phyloP scores from a whole-genome alignment of 2,329 filamentous ascomycete genomes.

The Nigrospora osmanthi region DNA sequence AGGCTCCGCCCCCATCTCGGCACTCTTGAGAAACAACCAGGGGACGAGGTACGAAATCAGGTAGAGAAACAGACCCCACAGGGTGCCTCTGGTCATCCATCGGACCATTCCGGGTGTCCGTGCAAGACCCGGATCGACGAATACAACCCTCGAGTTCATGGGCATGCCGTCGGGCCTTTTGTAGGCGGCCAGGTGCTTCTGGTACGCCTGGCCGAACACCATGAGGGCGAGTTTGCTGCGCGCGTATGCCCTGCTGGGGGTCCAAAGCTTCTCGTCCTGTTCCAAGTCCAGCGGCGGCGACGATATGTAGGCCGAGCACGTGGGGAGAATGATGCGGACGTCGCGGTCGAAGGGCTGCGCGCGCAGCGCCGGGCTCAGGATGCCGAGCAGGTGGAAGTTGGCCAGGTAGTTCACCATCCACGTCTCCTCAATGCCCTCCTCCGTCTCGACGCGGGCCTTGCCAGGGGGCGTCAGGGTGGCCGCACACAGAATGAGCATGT shows the following conservation, averaged over 20 bases:
- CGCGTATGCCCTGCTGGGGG: constrained; percentile 51
- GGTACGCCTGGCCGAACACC: constrained; percentile 82
- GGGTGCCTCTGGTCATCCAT: constrained; percentile 77
- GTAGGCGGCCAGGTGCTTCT: constrained; percentile 83
- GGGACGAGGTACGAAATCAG: constrained; percentile 69
- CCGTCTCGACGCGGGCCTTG: constrained; percentile 50
- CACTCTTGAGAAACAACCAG: constrained; percentile 84
- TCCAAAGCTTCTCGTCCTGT: constrained; percentile 42
- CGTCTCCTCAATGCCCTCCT: constrained; percentile 76
- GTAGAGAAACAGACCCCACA: constrained; percentile 74
- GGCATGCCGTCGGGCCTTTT: constrained; percentile 76
- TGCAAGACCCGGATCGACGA: constrained; percentile 79
- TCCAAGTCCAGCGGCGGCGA: constrained; percentile 58
- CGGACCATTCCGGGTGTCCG: constrained; percentile 82
- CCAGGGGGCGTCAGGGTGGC: constrained; percentile 67
- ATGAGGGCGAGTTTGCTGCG: constrained; percentile 73
- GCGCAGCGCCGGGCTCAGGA: constrained; percentile 81
- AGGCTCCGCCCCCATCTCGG: constrained; percentile 76
- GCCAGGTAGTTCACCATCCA: constrained; percentile 95
- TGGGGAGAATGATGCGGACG: constrained; percentile 78
- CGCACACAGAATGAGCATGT: constrained; percentile 86
- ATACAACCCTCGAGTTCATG: constrained; percentile 73
- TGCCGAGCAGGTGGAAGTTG: constrained; percentile 90
- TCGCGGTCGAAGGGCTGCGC: constrained; percentile 92
- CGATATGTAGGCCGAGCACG: constrained; percentile 81